These are phyloP conservation scores for Ophidiomyces ophidiicola DNA, from an alignment of 2,329 filamentous ascomycete genomes.

Conservation along the genomic window DNA sequence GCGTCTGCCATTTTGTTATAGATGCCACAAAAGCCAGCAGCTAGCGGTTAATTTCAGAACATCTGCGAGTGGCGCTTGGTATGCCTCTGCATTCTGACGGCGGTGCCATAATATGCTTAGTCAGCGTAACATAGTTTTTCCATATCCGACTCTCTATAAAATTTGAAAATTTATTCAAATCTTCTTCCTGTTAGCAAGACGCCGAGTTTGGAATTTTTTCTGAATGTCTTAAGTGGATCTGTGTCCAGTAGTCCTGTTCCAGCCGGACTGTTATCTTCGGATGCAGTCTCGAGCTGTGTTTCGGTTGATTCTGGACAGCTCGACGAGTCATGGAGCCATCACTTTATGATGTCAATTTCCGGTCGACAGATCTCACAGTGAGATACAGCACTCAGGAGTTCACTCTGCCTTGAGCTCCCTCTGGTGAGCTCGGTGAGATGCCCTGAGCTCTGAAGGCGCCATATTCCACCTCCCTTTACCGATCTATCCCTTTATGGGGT, in stretches of 20 bases:
- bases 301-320: slow-evolving; percentile 78
- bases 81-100: no score
- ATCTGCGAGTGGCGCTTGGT: no score
- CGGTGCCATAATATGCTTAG: no score
- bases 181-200: no score
- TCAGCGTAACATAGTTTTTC: neutral
- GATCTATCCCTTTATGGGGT: slow-evolving; percentile 31
- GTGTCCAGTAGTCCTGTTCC: slow-evolving; percentile 69
- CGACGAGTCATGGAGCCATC: slow-evolving; percentile 77
- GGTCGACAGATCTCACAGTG: slow-evolving; percentile 91
- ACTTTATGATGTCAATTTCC: slow-evolving; percentile 69
- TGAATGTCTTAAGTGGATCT: no score
- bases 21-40: neutral
- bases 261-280: slow-evolving; percentile 19
- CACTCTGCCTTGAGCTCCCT: slow-evolving; percentile 53
- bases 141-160: slow-evolving; percentile 3
- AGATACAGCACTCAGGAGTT: slow-evolving; percentile 44
- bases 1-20: slow-evolving; percentile 37
- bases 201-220: no score
- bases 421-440: slow-evolving; percentile 54
- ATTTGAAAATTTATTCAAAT: slow-evolving; percentile 22
- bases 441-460: slow-evolving; percentile 47
- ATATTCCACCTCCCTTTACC: slow-evolving; percentile 86
- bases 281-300: slow-evolving; percentile 42
- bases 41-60: neutral